Evolutionary conservation across 805 yeast genomes (phyloP), one percentile per base, ranked within the genome.

Genomic region (Barnettozyma sp.): DNA sequence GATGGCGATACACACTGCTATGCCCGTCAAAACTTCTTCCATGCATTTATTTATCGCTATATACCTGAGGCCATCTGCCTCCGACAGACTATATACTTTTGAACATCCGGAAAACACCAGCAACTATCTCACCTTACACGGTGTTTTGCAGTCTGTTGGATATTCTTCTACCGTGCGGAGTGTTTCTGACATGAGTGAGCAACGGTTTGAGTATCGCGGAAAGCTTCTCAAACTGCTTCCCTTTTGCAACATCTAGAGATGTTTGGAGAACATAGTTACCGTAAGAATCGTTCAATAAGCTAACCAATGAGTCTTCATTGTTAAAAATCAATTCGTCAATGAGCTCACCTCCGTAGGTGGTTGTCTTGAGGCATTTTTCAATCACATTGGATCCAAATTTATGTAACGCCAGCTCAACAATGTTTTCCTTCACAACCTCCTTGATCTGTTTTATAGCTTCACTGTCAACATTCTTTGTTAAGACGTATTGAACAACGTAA

Each of bases 241-340:
- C 55, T 32, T 56, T 55, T 11, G 68, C 56, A 32, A 65, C 64
- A 50, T 88, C 96, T 44, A 88, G 65, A 30, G 92, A 82, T 0
- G 98, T 90, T 62, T 90, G 98, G 35, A 92, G 68, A 28, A 92
- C 98, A 52, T 92, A 88, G 58, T 90, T 92, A 8, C 97, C 98
- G 52, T 73, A 92, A 26, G 94, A 87, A 59, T 92, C 97, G 44
- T 86, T 82, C 48, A 90, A 68, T 39, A 90, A 66, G 37, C 71
- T 70, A 54, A 60, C 46, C 20, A 64, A 49, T 24, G 57, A 62
- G 10, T 50, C 36, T 19, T 56, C 60, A 15, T 59, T 53, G 19
- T 53, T 49, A 30, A n/a, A n/a, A n/a, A 67, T 41, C 19, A 83
- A 58, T 41, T 76, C 80, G 38, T 64, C 57, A 26, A 76, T 65